Conservation (phyloP, 345 rosid species). For the Lepidium aucheri region DNA sequence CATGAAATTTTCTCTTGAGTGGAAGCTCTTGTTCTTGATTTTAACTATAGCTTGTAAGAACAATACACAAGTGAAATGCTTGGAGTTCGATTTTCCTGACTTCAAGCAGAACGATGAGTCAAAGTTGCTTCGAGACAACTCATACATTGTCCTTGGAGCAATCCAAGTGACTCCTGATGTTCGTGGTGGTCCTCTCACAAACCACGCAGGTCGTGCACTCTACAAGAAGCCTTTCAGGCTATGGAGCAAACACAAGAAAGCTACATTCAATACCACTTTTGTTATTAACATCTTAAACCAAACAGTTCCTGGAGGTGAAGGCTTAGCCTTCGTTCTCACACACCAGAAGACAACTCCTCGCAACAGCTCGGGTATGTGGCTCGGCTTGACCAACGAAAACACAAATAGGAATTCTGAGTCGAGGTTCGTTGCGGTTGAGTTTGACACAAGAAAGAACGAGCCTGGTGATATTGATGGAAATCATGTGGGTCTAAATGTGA, state of each 20-base stretch:
- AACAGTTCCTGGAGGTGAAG: conserved; percentile 55
- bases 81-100: conserved; percentile 26
- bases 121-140: background rate
- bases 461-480: conserved; percentile 46
- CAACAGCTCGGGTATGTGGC: conserved; percentile 56
- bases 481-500: conserved; percentile 60
- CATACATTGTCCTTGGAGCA: conserved; percentile 21
- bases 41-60: background rate
- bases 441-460: conserved; percentile 56
- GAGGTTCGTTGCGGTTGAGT: conserved; percentile 50
- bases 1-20: conserved; percentile 2
- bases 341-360: conserved; percentile 14
- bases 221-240: conserved; percentile 35
- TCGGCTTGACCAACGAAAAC: conserved; percentile 40
- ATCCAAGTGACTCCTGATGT: conserved; percentile 60
- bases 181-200: conserved; percentile 1
- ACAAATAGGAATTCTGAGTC: conserved; percentile 25
- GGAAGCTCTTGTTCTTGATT: conserved; percentile 19
- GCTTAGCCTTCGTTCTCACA: conserved; percentile 58
- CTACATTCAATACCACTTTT: conserved; percentile 53
- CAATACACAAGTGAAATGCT: conserved; percentile 24
- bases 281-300: conserved; percentile 34
- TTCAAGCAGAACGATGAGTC: background rate
- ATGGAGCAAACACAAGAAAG: conserved; percentile 22
- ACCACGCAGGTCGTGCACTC: conserved; percentile 35